Conservation (phyloP, 768 basidiomycete species). For the Panus rudis region DNA sequence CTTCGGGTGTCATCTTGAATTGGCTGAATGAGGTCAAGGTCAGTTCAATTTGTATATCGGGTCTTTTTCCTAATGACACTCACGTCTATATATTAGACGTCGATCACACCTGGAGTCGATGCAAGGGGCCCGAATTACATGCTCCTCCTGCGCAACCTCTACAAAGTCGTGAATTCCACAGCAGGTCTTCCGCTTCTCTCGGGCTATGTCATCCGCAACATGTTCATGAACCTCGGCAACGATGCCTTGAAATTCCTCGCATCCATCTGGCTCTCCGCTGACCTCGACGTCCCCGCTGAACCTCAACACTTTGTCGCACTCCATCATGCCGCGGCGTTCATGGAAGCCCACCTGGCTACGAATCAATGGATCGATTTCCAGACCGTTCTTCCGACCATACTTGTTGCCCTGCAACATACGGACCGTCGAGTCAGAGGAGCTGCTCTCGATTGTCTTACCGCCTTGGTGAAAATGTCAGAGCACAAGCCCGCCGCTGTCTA, state of each 20-base stretch:
- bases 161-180: constrained; percentile 57
- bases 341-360: constrained; percentile 59
- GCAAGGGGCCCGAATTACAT: constrained; percentile 38
- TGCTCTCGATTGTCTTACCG: constrained; percentile 49
- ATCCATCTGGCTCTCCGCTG: constrained; percentile 46
- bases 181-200: constrained; percentile 43
- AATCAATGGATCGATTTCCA: constrained; percentile 68
- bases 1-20: constrained; percentile 32
- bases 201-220: constrained; percentile 45
- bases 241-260: constrained; percentile 77
- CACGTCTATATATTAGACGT: background rate
- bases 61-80: background rate
- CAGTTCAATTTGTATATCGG: background rate
- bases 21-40: constrained; percentile 36
- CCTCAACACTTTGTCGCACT: constrained; percentile 51
- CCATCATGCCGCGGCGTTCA: constrained; percentile 70
- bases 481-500: constrained; percentile 53
- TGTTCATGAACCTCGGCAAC: constrained; percentile 65
- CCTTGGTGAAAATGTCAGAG: constrained; percentile 32
- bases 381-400: constrained; percentile 61
- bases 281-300: constrained; percentile 8
- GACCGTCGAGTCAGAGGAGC: constrained; percentile 38
- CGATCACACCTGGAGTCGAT: constrained; percentile 4
- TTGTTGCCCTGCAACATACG: constrained; percentile 50
- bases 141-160: constrained; percentile 56